These are phyloP conservation scores for Abrus precatorius DNA, from an alignment of 306 rosid genomes.

Conservation along the genomic window DNA sequence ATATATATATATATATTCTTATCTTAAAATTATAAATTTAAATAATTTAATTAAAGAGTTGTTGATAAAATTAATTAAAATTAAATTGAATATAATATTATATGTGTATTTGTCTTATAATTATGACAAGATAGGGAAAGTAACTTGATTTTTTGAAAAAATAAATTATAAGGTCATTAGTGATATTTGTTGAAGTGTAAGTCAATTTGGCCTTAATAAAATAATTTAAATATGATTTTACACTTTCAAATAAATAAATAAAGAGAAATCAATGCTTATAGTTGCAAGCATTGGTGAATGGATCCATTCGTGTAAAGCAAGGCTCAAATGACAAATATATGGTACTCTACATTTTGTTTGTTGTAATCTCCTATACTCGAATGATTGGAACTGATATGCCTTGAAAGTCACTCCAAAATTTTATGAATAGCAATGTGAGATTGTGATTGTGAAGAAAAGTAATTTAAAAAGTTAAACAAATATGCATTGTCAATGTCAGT, in stretches of 20 bases:
- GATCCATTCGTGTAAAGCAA: not conserved
- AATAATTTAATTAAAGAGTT: not conserved
- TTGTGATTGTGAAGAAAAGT: not conserved
- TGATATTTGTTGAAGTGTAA: not conserved
- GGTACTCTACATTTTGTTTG: not conserved
- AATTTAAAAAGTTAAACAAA: too few relatives aligned
- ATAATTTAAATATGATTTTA: not conserved
- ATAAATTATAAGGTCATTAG: not conserved
- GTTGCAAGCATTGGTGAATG: not conserved
- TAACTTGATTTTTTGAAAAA: not conserved
- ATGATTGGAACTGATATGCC: constrained; percentile 30
- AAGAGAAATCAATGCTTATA: not conserved
- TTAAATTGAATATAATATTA: not conserved
- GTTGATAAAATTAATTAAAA: not conserved
- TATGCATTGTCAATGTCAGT: not conserved
- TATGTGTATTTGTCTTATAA: not conserved
- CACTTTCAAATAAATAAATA: not conserved
- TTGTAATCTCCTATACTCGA: not conserved
- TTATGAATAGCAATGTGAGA: not conserved
- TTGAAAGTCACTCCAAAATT: constrained; percentile 18
- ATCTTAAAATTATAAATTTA: not conserved
- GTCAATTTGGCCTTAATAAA: not conserved
- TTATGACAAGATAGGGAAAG: not conserved
- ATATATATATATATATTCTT: too few relatives aligned
- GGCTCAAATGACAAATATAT: constrained; percentile 4